Base-by-base conservation (phyloP, 2,329 filamentous ascomycete genomes). In the Aureobasidium melanogenum region DNA sequence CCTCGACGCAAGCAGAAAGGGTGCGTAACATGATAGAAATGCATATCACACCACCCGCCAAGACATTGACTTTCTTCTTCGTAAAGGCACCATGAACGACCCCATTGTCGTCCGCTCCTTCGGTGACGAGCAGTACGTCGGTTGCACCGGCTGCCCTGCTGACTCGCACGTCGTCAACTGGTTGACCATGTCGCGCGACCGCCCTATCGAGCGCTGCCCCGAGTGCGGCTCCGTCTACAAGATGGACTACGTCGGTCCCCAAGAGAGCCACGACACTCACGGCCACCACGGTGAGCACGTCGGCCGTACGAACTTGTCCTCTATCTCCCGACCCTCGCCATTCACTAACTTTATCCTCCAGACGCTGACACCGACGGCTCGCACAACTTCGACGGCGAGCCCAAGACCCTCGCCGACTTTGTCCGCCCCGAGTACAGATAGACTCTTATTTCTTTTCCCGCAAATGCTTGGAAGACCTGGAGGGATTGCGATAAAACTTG, bases 201-300 rank as follows among this genome's bases (percentile, higher is more conserved):
- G 94, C 75, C 94, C 94, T 62, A 78, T 96, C 69, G 90, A 95
- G 82, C 91, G 94, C 76, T 99, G 94, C 86, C 86, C 86, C 73
- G 94, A 99, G 83, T 99, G 94, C 80, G 94, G 94, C 69, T 90
- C 86, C 76, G 90, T 94, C 69, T 92, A 96, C 83, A 95, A 96
- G 87, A 94, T 97, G 89, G 88, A 97, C 75, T 99, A 96, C 78
- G 80, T 96, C 67, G 94, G 94, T 64, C 86, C 91, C 56, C 76
- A 86, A 73, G 88, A 94, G 67, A 87, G 92, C 74, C 78, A 81
- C 71, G 84, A 89, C 75, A 77, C 80, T 69, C 78, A 76, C 65
- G 68, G 65, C 39, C 65, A 71, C 63, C 68, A 85, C 72, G 72
- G 72, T 63, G 84, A 84, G 73, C 82, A 85, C 70, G 65, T 41